These are phyloP conservation scores for Osmanthus fragrans DNA, from an alignment of 257 asterid genomes.

Conservation along the genomic window DNA sequence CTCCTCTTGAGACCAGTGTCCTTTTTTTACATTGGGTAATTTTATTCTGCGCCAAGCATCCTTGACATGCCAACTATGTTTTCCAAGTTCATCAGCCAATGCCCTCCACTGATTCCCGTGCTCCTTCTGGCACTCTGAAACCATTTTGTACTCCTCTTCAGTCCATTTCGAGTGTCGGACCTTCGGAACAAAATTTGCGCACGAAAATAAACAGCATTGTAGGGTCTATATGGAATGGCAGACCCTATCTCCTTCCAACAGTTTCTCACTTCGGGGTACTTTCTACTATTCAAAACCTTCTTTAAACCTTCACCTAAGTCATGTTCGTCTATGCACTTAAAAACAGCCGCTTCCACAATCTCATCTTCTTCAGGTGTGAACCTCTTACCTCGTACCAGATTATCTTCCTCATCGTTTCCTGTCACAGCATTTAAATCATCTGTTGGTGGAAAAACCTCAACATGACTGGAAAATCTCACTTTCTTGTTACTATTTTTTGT, in stretches of 20 bases:
- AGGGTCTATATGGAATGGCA: slow-evolving; percentile 49
- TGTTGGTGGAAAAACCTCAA: too few species aligned
- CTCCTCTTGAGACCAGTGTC: too few species aligned
- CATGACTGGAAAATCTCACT: too few species aligned
- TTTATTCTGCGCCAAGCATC: slow-evolving; percentile 51
- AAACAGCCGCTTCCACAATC: slow-evolving; percentile 43
- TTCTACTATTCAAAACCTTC: slow-evolving; percentile 37
- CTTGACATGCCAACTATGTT: slow-evolving; percentile 42
- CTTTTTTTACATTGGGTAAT: too few species aligned
- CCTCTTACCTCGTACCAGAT: slow-evolving; percentile 47
- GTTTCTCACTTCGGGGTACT: slow-evolving; percentile 33
- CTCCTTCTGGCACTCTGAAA: slow-evolving; percentile 31
- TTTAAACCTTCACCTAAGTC: slow-evolving; percentile 45
- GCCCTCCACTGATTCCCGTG: slow-evolving; percentile 49
- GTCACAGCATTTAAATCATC: too few species aligned
- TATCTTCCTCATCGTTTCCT: too few species aligned
- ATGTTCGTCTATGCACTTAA: slow-evolving; percentile 33
- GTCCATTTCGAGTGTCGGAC: slow-evolving; percentile 49
- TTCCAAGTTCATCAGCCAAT: slow-evolving; percentile 53
- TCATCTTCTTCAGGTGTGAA: slow-evolving; percentile 48
- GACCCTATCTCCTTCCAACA: slow-evolving; percentile 53
- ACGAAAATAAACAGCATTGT: slow-evolving; percentile 31
- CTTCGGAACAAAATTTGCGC: slow-evolving; percentile 43
- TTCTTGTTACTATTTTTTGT: too few species aligned
- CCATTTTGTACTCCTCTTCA: slow-evolving; percentile 40